A percentile compares a stretch with the other conserved stretches of the same genome.
These are phyloP conservation scores for Cyclaneusma minus DNA, from an alignment of 2,329 filamentous ascomycete genomes.

Conservation along the genomic window DNA sequence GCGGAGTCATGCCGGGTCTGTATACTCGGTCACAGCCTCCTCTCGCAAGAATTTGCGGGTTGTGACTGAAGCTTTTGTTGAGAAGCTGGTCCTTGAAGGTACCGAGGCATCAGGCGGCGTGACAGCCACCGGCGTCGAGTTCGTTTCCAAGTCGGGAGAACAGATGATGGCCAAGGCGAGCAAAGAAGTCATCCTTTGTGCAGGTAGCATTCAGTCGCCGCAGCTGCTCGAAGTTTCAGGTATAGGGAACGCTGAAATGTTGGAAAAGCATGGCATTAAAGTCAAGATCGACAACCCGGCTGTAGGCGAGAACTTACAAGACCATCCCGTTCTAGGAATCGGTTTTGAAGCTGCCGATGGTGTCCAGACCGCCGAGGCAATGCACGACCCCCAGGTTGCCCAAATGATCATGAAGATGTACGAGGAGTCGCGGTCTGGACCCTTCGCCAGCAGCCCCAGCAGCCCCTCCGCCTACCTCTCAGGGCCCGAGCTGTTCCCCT, in stretches of 20 bases:
- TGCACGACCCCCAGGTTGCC: conserved; percentile 19
- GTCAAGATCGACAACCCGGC: conserved; percentile 8
- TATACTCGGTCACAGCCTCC: conserved; percentile 9
- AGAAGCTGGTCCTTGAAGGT: conserved; percentile 39
- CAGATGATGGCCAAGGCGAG: conserved; percentile 10
- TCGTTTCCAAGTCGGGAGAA: conserved; percentile 2
- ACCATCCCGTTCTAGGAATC: conserved; percentile 6
- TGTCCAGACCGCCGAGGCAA: conserved; percentile 18
- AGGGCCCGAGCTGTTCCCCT: too few species aligned
- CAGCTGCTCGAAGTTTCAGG: conserved; percentile 20
- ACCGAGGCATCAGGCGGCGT: too few species aligned
- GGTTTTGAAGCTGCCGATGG: conserved; percentile 20
- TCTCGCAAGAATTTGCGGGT: conserved; percentile 51
- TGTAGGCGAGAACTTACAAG: conserved; percentile 14
- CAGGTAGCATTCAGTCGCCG: conserved; percentile 12
- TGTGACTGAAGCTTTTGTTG: conserved; percentile 73
- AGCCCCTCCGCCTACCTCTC: too few species aligned
- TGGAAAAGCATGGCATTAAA: conserved; percentile 7
- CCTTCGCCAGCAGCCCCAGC: not conserved
- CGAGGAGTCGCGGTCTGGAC: not conserved
- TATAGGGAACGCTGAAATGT: conserved; percentile 9
- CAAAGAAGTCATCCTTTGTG: conserved; percentile 15
- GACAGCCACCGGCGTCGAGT: conserved; percentile 7
- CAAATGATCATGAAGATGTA: conserved; percentile 18
- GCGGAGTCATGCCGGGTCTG: conserved; percentile 9